Conservation (phyloP, 2,329 filamentous ascomycete genomes). For the Pseudogymnoascus sp. region DNA sequence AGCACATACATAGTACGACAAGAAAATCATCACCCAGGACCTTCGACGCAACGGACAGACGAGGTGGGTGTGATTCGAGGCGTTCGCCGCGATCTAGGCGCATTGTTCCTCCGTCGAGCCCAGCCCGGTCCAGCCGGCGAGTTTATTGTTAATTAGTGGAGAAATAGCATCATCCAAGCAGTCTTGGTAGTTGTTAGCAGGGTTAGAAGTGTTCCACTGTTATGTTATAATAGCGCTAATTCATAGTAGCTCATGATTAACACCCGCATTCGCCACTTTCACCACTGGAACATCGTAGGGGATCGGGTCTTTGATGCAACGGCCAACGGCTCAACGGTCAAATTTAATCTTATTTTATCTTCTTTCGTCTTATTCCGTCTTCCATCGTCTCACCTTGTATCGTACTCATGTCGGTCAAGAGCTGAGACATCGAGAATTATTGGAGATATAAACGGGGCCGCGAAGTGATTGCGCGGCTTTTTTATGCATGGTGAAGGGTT, state of each 20-base stretch:
- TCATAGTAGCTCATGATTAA: background rate
- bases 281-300: background rate
- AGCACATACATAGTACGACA: too few relatives aligned
- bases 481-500: background rate
- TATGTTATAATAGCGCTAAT: constrained; percentile 1
- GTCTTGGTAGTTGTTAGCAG: background rate
- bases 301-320: background rate
- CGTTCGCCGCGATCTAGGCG: background rate
- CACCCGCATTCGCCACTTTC: background rate
- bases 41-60: too few relatives aligned
- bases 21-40: background rate
- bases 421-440: background rate
- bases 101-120: constrained; percentile 7
- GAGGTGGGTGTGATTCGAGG: too few relatives aligned
- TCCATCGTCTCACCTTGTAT: background rate
- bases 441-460: background rate
- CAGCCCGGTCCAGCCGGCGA: background rate
- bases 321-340: background rate
- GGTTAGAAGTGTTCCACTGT: constrained; percentile 3
- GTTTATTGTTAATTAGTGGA: background rate
- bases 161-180: background rate
- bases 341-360: background rate
- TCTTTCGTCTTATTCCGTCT: background rate
- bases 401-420: background rate
- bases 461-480: background rate